A percentile compares a stretch with the other conserved stretches of the same genome.
Conservation (phyloP, 768 basidiomycete genomes). For the Gelatoporia subvermispora region DNA sequence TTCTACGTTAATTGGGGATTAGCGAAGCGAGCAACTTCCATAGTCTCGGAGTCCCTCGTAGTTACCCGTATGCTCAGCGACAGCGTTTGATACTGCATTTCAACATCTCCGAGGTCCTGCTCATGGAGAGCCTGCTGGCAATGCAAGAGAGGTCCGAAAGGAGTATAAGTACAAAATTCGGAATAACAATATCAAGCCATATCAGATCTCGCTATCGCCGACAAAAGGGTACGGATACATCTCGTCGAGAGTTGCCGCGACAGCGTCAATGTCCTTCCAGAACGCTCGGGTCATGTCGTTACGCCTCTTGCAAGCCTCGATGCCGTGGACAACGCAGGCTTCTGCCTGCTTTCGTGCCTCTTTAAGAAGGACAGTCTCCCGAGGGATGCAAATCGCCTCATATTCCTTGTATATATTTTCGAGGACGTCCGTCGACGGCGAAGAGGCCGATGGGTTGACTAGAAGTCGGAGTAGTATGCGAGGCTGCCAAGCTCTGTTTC, state of each 20-base stretch:
- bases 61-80: too few species aligned
- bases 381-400: conserved; percentile 30
- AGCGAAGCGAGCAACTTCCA: too few species aligned
- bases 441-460: conserved; percentile 20
- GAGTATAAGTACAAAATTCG: too few species aligned
- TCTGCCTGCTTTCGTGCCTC: conserved; percentile 32
- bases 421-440: conserved; percentile 26
- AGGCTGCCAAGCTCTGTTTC: not conserved
- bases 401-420: conserved; percentile 28
- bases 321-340: conserved; percentile 28
- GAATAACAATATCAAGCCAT: too few species aligned
- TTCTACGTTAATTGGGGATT: too few species aligned
- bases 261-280: not conserved
- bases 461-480: conserved; percentile 24
- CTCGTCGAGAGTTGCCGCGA: not conserved
- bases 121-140: too few species aligned
- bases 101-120: too few species aligned
- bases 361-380: conserved; percentile 31
- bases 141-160: too few species aligned
- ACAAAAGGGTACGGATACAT: not conserved
- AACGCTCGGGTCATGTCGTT: conserved; percentile 21
- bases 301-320: conserved; percentile 26
- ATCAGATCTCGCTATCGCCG: conserved; percentile 1
- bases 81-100: too few species aligned
- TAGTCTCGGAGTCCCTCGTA: too few species aligned